Percentiles rank a stretch among this genome's conserved stretches.
These are phyloP conservation scores for Talaromyces rugulosus DNA, from an alignment of 2,329 filamentous ascomycete genomes.

Conservation along the genomic window DNA sequence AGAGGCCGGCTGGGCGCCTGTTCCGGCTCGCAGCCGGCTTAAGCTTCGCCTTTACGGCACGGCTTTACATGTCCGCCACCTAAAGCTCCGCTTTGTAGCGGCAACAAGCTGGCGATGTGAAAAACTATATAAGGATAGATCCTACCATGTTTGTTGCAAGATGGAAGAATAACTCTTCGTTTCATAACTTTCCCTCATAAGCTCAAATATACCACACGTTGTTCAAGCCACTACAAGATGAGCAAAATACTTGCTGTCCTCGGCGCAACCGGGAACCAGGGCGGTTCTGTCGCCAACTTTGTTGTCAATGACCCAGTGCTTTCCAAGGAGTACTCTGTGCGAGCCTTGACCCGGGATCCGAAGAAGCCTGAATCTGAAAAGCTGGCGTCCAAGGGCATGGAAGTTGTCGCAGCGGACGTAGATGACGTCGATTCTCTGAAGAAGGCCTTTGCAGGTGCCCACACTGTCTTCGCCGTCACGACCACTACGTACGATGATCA, in stretches of 20 bases:
- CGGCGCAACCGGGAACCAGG: slow-evolving; percentile 59
- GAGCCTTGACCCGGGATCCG: slow-evolving; percentile 53
- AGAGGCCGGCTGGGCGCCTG: too few species aligned
- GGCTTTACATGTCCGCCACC: neutral
- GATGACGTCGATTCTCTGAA: slow-evolving; percentile 44
- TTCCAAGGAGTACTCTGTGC: slow-evolving; percentile 48
- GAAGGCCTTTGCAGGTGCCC: slow-evolving; percentile 42
- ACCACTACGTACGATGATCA: slow-evolving; percentile 26
- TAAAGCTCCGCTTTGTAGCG: neutral
- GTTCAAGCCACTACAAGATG: slow-evolving; percentile 13
- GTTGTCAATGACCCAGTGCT: slow-evolving; percentile 43
- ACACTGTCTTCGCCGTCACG: slow-evolving; percentile 52
- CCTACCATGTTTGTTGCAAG: neutral
- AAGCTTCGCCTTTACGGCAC: neutral
- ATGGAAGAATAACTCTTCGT: neutral
- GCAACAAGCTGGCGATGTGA: neutral
- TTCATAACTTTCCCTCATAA: neutral
- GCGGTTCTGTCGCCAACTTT: slow-evolving; percentile 50
- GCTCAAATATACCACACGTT: neutral
- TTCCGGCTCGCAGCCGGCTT: neutral
- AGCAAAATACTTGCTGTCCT: slow-evolving; percentile 47
- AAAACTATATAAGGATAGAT: neutral
- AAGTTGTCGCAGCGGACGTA: slow-evolving; percentile 52
- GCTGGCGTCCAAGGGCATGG: slow-evolving; percentile 45
- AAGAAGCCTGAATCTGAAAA: slow-evolving; percentile 42